Evolutionary conservation across 2,329 filamentous ascomycete species (phyloP), one percentile per base, ranked within the genome.

Genomic region (Monascus ruber): DNA sequence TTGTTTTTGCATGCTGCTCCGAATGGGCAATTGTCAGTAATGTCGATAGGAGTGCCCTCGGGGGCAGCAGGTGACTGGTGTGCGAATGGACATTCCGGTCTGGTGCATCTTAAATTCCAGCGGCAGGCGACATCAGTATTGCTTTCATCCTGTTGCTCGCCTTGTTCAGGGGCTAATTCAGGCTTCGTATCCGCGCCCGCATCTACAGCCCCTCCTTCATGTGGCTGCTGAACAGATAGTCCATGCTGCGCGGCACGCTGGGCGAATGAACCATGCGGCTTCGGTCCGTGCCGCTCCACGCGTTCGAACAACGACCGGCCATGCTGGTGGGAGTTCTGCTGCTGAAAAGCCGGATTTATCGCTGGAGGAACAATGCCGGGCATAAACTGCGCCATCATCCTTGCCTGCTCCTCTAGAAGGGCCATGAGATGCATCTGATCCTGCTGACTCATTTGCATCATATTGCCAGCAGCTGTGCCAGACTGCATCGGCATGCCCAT

Each of bases 1-100:
- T 78, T 75, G 71, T 96, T 98, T 67, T 91, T 94, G 77, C 91
- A 98, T 6, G 87, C 87, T 2, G 79, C 86, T 17, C 87, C 89
- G 52, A 84, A 96, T 11, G 75, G 75, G 68, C 91, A 98, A 11
- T 74, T 71, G 53, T 94, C 86, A 42, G 72, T 76, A 49, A 88
- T 73, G 59, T 96, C 91, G 42, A 96, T 72, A 0, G 79, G 73
- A 2, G 75, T 76, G 26, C 83, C 84, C 2, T 82, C 81, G 3
- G 85, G 83, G 27, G 89, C 88, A 2, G 84, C 87, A 2, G 91
- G 87, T 10, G 88, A 94, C 65, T 95, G 89, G 56, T 98, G 91
- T 11, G 86, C 91, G 60, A 86, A 98, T 48, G 81, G 83, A 67
- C 91, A 98, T 45, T 93, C 85, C 50, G 77, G 79, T 63, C 93